A percentile compares a stretch with the other conserved stretches of the same genome.
phyloP scores from a whole-genome alignment of 2,329 filamentous ascomycete genomes.

The Podosphaera xanthii region DNA sequence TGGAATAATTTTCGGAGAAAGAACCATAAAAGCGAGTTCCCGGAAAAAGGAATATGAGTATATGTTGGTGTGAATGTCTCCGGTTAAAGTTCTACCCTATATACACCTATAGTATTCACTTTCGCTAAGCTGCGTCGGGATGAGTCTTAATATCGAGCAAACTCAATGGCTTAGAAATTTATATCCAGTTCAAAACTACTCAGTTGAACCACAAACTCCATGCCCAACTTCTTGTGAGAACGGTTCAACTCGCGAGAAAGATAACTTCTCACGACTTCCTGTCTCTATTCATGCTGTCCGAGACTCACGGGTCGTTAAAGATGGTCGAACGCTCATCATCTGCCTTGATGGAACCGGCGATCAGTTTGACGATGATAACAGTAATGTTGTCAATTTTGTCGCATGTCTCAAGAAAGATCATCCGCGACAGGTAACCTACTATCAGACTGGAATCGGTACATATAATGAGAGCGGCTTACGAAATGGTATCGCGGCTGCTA shows the following conservation, averaged over 20 bases:
- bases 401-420: slow-evolving; percentile 22
- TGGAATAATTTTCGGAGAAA: too few species aligned
- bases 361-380: slow-evolving; percentile 21
- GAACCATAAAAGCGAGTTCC: too few species aligned
- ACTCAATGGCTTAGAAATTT: background rate
- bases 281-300: slow-evolving; percentile 5
- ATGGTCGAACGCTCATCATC: slow-evolving; percentile 16
- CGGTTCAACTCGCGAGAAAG: background rate
- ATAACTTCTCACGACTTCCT: slow-evolving; percentile 3
- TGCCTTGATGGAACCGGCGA: slow-evolving; percentile 24
- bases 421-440: slow-evolving; percentile 19
- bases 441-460: slow-evolving; percentile 24
- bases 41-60: too few species aligned
- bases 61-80: too few species aligned
- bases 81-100: too few species aligned
- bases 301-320: slow-evolving; percentile 2
- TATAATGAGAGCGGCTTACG: slow-evolving; percentile 20
- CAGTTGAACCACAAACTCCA: too few species aligned
- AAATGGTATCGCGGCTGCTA: slow-evolving; percentile 18
- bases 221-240: too few species aligned
- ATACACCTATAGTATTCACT: too few species aligned
- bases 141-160: too few species aligned
- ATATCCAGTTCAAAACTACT: background rate
- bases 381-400: slow-evolving; percentile 23
- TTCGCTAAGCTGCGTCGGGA: too few species aligned